phyloP scores from a whole-genome alignment of 495 filamentous ascomycete species.

The Aspergillus nidulans region DNA sequence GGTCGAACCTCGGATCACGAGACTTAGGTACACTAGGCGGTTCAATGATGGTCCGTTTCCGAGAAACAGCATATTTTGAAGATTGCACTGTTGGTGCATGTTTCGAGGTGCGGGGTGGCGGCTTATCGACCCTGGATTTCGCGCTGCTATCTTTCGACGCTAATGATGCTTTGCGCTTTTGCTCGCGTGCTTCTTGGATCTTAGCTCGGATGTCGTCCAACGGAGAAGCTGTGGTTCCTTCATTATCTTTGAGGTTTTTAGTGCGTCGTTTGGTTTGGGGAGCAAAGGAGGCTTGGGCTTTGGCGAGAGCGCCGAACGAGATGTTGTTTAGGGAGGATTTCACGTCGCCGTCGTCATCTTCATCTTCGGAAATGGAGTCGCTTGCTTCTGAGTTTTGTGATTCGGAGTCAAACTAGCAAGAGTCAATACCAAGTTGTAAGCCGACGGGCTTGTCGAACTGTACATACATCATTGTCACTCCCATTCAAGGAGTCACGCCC shows the following conservation, averaged over 20 bases:
- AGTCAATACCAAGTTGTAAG: neutral
- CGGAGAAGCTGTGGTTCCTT: conserved; percentile 21
- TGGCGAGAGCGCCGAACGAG: conserved; percentile 83
- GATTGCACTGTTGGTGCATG: conserved; percentile 80
- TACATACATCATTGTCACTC: conserved; percentile 11
- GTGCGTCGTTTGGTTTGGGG: conserved; percentile 32
- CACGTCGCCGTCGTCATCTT: conserved; percentile 34
- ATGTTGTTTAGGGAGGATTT: conserved; percentile 46
- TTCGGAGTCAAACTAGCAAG: conserved; percentile 23
- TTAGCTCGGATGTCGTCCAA: conserved; percentile 36
- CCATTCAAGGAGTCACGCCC: conserved; percentile 12
- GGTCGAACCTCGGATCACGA: conserved; percentile 88
- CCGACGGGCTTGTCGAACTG: neutral
- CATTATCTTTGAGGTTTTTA: conserved; percentile 7
- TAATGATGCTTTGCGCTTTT: conserved; percentile 29
- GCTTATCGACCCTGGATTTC: conserved; percentile 17
- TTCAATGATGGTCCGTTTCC: conserved; percentile 68
- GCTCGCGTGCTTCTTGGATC: conserved; percentile 43
- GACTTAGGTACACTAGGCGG: conserved; percentile 35
- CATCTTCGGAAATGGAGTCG: conserved; percentile 20
- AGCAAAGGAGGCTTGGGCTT: conserved; percentile 69
- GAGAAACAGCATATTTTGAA: conserved; percentile 75
- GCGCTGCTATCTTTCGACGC: conserved; percentile 29
- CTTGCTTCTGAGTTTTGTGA: conserved; percentile 17
- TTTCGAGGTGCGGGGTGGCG: conserved; percentile 61